phyloP scores from a whole-genome alignment of 2,329 filamentous ascomycete genomes.

The Phialemoniopsis sp. region DNA sequence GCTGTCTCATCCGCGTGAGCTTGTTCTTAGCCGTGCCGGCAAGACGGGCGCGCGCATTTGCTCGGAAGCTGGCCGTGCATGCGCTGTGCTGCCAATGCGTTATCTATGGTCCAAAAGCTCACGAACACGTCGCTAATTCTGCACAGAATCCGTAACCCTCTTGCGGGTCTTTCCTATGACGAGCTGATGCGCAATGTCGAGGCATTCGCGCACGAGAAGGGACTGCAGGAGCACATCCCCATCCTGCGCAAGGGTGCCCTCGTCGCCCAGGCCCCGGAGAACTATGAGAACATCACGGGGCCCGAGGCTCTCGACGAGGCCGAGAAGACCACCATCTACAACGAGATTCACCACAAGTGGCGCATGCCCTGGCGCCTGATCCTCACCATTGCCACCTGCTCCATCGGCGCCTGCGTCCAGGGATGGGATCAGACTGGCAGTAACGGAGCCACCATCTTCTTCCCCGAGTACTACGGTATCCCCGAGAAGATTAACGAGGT shows the following conservation, averaged over 20 bases:
- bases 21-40: too few species aligned
- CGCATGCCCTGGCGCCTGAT: conserved; percentile 58
- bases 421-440: conserved; percentile 65
- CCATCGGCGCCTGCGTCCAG: conserved; percentile 66
- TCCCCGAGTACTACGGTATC: conserved; percentile 51
- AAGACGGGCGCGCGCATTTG: too few species aligned
- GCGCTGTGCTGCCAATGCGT: too few species aligned
- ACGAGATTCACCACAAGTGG: conserved; percentile 67
- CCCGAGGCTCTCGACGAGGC: conserved; percentile 53
- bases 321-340: conserved; percentile 54
- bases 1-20: too few species aligned
- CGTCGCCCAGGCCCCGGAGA: conserved; percentile 64
- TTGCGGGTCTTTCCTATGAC: conserved; percentile 9
- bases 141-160: conserved; percentile 9
- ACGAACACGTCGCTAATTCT: too few species aligned
- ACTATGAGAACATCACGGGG: conserved; percentile 55
- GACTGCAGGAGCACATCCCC: conserved; percentile 51
- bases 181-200: conserved; percentile 10
- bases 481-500: conserved; percentile 9
- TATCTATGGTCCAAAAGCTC: too few species aligned
- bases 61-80: too few species aligned
- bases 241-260: conserved; percentile 67
- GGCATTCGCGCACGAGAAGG: conserved; percentile 33
- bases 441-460: conserved; percentile 61
- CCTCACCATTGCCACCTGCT: conserved; percentile 64